A percentile compares a stretch with the other conserved stretches of the same genome.
phyloP scores from a whole-genome alignment of 225 moss, liverwort and hornwort species.

The Pseudoscleropodium purum region DNA sequence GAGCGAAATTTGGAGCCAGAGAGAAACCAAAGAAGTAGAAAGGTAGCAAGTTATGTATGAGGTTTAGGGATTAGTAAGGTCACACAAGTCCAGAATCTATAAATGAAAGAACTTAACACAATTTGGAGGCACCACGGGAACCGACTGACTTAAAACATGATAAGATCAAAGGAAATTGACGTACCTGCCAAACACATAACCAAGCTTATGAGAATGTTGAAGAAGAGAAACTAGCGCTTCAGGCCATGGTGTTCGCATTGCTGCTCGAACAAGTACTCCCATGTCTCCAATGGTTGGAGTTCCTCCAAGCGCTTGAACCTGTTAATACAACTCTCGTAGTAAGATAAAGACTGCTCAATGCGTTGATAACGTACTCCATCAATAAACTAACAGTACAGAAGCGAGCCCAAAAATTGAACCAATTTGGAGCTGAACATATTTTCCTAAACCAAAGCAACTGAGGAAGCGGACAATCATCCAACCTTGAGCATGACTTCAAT shows the following conservation, averaged over 20 bases:
- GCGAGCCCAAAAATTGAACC: not conserved
- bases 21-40: not conserved
- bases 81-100: not conserved
- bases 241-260: constrained; percentile 90
- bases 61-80: not conserved
- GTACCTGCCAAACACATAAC: constrained; percentile 81
- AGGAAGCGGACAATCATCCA: not conserved
- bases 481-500: constrained; percentile 98
- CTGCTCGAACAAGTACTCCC: constrained; percentile 83
- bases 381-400: not conserved
- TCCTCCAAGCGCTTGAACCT: constrained; percentile 84
- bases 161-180: not conserved
- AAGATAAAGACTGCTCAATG: not conserved
- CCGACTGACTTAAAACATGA: not conserved
- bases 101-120: not conserved
- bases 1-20: not conserved
- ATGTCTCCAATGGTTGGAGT: constrained; percentile 88
- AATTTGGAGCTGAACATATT: not conserved
- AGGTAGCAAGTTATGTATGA: not conserved
- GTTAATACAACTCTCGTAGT: not conserved
- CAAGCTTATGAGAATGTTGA: constrained; percentile 88
- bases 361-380: not conserved
- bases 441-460: not conserved
- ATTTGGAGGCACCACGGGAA: not conserved
- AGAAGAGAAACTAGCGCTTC: constrained; percentile 81